Percentiles rank a stretch among this genome's conserved stretches.
These are phyloP conservation scores for Suhomyces tanzawaensis DNA, from an alignment of 805 yeast genomes.

Conservation along the genomic window DNA sequence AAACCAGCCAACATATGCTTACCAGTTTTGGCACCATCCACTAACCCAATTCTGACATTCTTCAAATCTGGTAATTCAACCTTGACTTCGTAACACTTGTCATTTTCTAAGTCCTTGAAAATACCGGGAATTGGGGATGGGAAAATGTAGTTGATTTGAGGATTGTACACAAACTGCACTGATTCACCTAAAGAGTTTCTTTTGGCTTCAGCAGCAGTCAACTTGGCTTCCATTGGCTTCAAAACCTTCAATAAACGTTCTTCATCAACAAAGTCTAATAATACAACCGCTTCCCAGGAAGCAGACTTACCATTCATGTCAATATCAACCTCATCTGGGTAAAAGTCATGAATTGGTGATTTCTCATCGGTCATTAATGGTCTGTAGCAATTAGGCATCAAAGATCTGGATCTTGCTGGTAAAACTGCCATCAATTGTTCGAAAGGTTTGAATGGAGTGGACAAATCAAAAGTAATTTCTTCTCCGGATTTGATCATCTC, in stretches of 20 bases:
- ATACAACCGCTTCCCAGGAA: conserved; percentile 96
- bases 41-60: conserved; percentile 52
- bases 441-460: conserved; percentile 85
- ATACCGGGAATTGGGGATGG: conserved; percentile 75
- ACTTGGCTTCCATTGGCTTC: conserved; percentile 57
- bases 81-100: conserved; percentile 69
- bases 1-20: conserved; percentile 80
- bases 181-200: conserved; percentile 78
- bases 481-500: conserved; percentile 37
- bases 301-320: conserved; percentile 95
- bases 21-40: conserved; percentile 68
- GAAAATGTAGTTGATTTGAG: conserved; percentile 65
- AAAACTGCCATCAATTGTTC: conserved; percentile 97
- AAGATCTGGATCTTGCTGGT: conserved; percentile 82
- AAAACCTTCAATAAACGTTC: conserved; percentile 69
- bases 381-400: conserved; percentile 77
- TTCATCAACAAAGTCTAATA: conserved; percentile 88
- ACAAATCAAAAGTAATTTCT: conserved; percentile 57
- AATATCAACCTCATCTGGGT: conserved; percentile 81
- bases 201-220: conserved; percentile 65
- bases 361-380: conserved; percentile 79
- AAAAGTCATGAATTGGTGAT: conserved; percentile 87
- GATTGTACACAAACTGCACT: conserved; percentile 67
- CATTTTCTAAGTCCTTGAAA: conserved; percentile 74
- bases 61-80: conserved; percentile 51